phyloP scores from a whole-genome alignment of 2,329 filamentous ascomycete species.

The Cercospora sp. region DNA sequence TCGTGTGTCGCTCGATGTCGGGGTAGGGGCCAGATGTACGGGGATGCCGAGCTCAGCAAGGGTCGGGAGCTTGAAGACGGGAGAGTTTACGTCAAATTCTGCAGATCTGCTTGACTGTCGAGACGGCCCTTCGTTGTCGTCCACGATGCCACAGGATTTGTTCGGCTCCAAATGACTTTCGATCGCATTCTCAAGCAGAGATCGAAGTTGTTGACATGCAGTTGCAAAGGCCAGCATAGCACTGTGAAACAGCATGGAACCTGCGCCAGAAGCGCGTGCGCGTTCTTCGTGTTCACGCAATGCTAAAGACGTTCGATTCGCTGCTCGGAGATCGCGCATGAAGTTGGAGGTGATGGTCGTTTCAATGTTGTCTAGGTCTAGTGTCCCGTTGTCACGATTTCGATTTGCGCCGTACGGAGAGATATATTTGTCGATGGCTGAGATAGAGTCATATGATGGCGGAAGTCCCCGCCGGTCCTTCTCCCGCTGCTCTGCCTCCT shows the following conservation, averaged over 20 bases:
- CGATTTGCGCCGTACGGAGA: constrained; percentile 22
- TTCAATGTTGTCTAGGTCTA: constrained; percentile 3
- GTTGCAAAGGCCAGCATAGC: constrained; percentile 6
- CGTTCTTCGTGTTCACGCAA: constrained; percentile 7
- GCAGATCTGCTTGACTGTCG: not conserved
- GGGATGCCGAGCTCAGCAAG: not conserved
- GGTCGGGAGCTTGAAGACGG: not conserved
- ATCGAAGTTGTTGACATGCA: not conserved
- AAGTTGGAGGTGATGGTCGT: not conserved
- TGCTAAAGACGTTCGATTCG: constrained; percentile 7
- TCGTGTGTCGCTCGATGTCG: not conserved
- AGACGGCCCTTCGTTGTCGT: not conserved
- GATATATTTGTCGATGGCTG: constrained; percentile 23
- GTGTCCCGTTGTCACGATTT: constrained; percentile 8
- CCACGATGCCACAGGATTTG: not conserved
- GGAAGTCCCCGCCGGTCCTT: constrained; percentile 21
- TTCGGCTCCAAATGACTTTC: not conserved
- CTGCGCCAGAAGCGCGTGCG: not conserved
- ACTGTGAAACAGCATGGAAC: constrained; percentile 6
- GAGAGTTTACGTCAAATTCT: not conserved
- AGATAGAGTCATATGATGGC: constrained; percentile 32
- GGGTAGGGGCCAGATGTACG: not conserved
- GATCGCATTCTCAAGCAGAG: not conserved
- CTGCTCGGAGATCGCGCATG: constrained; percentile 1
- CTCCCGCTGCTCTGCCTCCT: constrained; percentile 22